Base-by-base conservation (phyloP, 768 basidiomycete genomes). In the Sporobolomyces roseus region DNA sequence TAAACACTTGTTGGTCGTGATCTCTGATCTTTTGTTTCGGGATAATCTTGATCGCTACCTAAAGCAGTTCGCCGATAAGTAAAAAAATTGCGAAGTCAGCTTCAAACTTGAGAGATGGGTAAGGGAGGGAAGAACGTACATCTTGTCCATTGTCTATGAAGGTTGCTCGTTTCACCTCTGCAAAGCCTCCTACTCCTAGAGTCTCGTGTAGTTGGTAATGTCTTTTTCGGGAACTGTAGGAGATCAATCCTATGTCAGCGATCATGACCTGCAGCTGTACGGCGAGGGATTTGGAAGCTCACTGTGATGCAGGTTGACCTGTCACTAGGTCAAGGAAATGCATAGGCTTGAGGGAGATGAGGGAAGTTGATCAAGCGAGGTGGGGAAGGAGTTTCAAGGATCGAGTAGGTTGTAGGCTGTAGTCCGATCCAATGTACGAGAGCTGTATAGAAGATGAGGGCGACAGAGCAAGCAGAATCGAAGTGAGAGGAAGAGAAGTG, bases 31-130 rank as follows among this genome's bases (percentile, higher is more conserved):
- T 46, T 4, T 16, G 19, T 46, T 72, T 72, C 27, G 35, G 48
- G 35, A 72, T 65, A 49, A 72, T 68, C 60, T 72, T 72, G 66
- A 72, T 65, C 12, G 71, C 71, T 25, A 72, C 66, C 63, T 63
- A 52, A 16, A 6, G 10, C 23, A 38, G 50, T 25, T 46, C 21
- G 45, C 45, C 45, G 32, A n/a, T 2, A 35, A 50, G 33, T 21
- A n/a, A 36, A 30, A 33, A 21, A 23, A 46, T 10, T 14, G 45
- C 6, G 23, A 21, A 21, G 21, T 46, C 45, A 46, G 45, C 45
- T 46, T 21, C 12, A 13, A 10, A 13, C 45, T 13, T 13, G 7
- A 6, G 13, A 46, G 21, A 21, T 7, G 49, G 25, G 8, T 4
- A 36, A 43, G 25, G 19, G 52, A 41, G 38, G 17, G 52, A 32